Evolutionary conservation across 1,139 yeast species (phyloP), one percentile per base, ranked within the genome.

Genomic region (Hansenula lynferdii): DNA sequence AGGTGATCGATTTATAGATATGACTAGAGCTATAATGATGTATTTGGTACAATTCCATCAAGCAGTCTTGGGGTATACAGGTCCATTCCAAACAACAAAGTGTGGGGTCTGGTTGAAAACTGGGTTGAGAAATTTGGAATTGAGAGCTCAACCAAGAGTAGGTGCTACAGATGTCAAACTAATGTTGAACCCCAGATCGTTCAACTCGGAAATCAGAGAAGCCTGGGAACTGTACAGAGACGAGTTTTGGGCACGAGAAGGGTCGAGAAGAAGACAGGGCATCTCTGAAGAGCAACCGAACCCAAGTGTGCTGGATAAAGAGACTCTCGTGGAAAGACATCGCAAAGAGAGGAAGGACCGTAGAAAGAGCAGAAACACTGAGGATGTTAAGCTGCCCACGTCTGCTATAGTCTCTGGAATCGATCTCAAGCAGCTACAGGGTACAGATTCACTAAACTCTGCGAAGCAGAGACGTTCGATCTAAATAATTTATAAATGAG

Each of bases 191-290:
- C 85, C 97, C 1, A 69, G 96, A 39, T 81, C 81, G 1, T 92
- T 90, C 60, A 77, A 78, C 44, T 79, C 92, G 0, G 94, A 85
- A 41, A 77, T 85, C 5, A 71, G 96, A 48, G 97, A 90, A 57
- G 94, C 90, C 10, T 92, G 98, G 98, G 98, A 92, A 54, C 62
- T 87, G 34, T 92, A 90, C 54, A 66, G 98, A 42, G 86, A 86
- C 52, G 97, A 90, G 57, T 92, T 89, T 56, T 92, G 97, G 97
- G 77, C 80, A 24, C 72, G 84, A 50, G 97, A 89, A 58, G 84
- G 89, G 2, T 77, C 80, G 6, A 72, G 95, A 50, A 66, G 90
- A 49, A 66, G 87, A 38, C 49, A 49, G 21, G 30, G 28, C 5
- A 37, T 21, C 3, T 37, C 34, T 18, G 49, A 39, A 5, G 49